Percentiles rank a stretch among this genome's conserved stretches.
These are phyloP conservation scores for Oxyria digyna DNA, from an alignment of 148 eudicot genomes.

Conservation along the genomic window DNA sequence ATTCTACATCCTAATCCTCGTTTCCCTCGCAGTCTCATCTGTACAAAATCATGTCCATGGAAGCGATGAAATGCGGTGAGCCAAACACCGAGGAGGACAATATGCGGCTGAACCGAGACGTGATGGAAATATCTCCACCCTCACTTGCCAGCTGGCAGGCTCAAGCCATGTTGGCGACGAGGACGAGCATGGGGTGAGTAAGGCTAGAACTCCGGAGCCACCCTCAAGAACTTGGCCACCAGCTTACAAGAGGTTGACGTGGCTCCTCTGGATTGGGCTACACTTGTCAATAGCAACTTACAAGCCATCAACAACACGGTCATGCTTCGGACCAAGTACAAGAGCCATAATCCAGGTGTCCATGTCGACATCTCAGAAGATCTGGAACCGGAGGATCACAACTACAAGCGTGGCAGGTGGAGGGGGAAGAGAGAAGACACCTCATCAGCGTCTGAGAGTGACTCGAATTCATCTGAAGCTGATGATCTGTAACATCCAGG, in stretches of 20 bases:
- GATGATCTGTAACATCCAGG: background rate
- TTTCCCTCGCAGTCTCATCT: background rate
- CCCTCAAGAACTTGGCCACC: constrained; percentile 53
- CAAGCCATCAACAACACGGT: constrained; percentile 77
- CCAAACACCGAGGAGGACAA: constrained; percentile 9
- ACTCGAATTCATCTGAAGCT: background rate
- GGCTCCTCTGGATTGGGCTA: constrained; percentile 9
- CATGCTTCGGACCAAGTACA: constrained; percentile 56
- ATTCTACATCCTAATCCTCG: no score
- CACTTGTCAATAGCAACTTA: constrained; percentile 67
- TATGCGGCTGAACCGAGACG: constrained; percentile 25
- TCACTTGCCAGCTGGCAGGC: constrained; percentile 33
- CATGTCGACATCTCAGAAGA: constrained; percentile 46
- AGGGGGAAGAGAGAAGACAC: background rate
- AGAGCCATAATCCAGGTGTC: constrained; percentile 76
- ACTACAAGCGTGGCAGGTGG: background rate
- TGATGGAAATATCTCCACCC: constrained; percentile 42
- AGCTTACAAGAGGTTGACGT: background rate
- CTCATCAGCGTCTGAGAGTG: background rate
- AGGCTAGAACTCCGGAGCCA: constrained; percentile 69
- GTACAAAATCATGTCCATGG: constrained; percentile 1
- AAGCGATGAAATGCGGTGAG: background rate
- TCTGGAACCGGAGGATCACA: background rate
- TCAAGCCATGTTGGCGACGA: constrained; percentile 6
- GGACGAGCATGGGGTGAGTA: constrained; percentile 32